phyloP scores from a whole-genome alignment of 768 basidiomycete genomes.

The Tricholoma flavovirens region DNA sequence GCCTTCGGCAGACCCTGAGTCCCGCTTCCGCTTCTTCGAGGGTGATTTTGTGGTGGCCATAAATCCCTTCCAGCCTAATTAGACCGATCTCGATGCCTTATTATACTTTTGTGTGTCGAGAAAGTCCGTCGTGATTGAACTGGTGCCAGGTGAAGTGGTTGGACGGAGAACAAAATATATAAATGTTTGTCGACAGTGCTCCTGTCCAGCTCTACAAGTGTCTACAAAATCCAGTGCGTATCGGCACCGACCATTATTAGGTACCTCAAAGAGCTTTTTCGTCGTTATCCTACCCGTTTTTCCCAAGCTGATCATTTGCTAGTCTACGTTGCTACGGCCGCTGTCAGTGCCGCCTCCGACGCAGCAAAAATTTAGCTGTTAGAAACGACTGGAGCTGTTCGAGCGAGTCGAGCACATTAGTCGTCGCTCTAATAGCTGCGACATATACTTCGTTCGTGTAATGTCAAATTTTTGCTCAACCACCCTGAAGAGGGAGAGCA shows the following conservation, averaged over 20 bases:
- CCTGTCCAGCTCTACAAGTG: conserved; percentile 6
- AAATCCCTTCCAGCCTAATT: conserved; percentile 12
- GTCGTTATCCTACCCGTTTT: background rate
- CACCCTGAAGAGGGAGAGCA: conserved; percentile 12
- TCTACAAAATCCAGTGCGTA: conserved; percentile 8
- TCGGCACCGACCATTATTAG: conserved; percentile 4
- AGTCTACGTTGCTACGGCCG: conserved; percentile 1
- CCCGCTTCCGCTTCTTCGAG: conserved; percentile 33
- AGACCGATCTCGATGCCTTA: background rate
- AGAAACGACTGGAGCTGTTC: background rate
- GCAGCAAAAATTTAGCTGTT: background rate
- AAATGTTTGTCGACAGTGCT: conserved; percentile 6
- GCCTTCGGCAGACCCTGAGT: conserved; percentile 13
- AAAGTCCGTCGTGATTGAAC: background rate
- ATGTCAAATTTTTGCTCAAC: conserved; percentile 11
- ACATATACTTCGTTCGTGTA: background rate
- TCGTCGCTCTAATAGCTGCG: background rate
- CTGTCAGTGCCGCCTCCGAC: background rate
- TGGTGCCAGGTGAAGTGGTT: conserved; percentile 8
- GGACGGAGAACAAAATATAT: conserved; percentile 7
- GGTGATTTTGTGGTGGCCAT: conserved; percentile 31
- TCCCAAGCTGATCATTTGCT: background rate
- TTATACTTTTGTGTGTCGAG: background rate
- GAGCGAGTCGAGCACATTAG: background rate
- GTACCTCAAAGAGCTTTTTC: background rate